These are phyloP conservation scores for Picea abies DNA, from an alignment of 83 land plant species.

Conservation along the genomic window DNA sequence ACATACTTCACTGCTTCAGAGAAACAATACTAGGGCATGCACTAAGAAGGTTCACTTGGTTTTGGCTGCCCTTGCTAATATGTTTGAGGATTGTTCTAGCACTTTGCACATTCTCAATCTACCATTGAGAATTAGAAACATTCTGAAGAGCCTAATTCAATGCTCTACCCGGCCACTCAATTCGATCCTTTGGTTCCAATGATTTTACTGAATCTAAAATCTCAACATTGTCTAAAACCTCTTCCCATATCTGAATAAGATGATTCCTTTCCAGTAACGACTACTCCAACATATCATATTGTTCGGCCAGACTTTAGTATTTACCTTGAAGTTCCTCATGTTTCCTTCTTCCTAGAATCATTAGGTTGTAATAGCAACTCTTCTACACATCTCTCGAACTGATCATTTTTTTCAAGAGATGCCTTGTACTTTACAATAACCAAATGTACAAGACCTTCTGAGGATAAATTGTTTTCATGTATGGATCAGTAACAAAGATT, in stretches of 20 bases:
- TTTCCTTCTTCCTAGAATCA: neutral
- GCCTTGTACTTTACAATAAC: constrained; percentile 41
- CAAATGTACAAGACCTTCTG: constrained; percentile 31
- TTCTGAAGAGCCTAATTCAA: neutral
- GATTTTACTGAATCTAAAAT: constrained; percentile 46
- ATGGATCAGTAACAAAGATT: neutral
- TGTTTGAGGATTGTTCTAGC: too few species aligned
- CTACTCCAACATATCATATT: constrained; percentile 82
- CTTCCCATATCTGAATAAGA: constrained; percentile 72
- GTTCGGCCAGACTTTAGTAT: constrained; percentile 24
- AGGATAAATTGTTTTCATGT: constrained; percentile 8
- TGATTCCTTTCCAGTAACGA: constrained; percentile 75
- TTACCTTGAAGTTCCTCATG: too few species aligned
- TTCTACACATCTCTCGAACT: constrained; percentile 6
- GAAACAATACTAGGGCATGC: too few species aligned
- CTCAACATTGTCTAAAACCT: constrained; percentile 55
- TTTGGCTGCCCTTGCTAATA: too few species aligned
- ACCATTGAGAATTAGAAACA: too few species aligned
- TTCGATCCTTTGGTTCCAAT: constrained; percentile 63
- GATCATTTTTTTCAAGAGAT: constrained; percentile 24
- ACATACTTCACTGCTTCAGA: constrained; percentile 35
- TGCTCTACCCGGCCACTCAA: constrained; percentile 72
- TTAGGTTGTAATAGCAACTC: constrained; percentile 11
- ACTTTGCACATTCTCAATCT: too few species aligned
- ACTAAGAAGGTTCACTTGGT: too few species aligned